Percentiles rank a stretch among this genome's conserved stretches.
phyloP scores from a whole-genome alignment of 2,329 filamentous ascomycete genomes.

The Davidsoniella eucalypti region DNA sequence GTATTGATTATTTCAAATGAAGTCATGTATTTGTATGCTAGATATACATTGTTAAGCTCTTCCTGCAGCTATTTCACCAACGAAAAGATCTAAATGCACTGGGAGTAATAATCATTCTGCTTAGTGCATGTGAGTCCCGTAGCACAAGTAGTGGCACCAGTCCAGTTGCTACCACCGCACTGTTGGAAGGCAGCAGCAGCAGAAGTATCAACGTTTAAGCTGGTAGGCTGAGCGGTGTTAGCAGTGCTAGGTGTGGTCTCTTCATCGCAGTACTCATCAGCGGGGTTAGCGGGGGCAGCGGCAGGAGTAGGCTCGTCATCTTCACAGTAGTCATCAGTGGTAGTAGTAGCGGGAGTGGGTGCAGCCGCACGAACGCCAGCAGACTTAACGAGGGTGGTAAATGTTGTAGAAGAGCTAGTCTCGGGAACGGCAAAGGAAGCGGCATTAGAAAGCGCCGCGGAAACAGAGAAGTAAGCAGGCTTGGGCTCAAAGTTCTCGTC shows the following conservation, averaged over 20 bases:
- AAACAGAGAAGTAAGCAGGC: constrained; percentile 26
- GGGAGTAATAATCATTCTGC: constrained; percentile 25
- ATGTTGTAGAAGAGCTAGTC: neutral
- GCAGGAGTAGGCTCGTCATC: neutral
- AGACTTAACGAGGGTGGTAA: neutral
- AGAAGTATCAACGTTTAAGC: constrained; percentile 15
- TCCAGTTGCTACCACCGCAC: constrained; percentile 23
- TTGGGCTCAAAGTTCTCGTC: constrained; percentile 26
- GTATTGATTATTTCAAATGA: neutral
- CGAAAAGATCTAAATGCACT: constrained; percentile 22
- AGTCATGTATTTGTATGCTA: neutral
- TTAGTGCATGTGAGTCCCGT: constrained; percentile 22
- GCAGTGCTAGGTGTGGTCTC: constrained; percentile 17
- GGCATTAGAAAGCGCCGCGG: constrained; percentile 20
- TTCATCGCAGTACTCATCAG: neutral
- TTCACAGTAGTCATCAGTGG: neutral
- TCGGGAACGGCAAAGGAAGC: constrained; percentile 15
- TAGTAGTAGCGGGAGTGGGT: neutral
- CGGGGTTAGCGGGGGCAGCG: neutral
- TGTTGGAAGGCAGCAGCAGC: constrained; percentile 21
- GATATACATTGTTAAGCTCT: neutral
- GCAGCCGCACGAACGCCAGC: neutral
- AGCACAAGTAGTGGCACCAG: constrained; percentile 22
- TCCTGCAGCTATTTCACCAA: neutral
- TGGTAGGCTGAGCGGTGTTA: constrained; percentile 17